A percentile compares a stretch with the other conserved stretches of the same genome.
Conservation (phyloP, 139 green algal species). For the Coelastrella sp. region DNA sequence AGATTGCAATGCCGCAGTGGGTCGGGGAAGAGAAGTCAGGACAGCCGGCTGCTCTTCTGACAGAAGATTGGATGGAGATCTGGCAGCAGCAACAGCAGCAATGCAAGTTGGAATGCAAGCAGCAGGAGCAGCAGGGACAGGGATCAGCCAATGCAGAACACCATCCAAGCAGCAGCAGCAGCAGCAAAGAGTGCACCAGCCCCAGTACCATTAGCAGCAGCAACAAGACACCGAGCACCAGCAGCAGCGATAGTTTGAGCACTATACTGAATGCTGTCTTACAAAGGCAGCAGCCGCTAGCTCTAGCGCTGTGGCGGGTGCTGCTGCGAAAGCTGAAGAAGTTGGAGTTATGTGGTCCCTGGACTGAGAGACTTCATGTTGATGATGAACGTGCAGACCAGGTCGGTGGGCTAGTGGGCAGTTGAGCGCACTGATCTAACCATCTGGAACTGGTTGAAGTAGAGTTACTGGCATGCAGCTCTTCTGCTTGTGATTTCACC, state of each 20-base stretch:
- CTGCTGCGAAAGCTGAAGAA: not conserved
- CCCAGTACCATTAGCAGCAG: not conserved
- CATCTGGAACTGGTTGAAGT: too few relatives aligned
- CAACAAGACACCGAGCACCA: not conserved
- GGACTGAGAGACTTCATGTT: not conserved
- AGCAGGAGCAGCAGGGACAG: not conserved
- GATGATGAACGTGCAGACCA: not conserved
- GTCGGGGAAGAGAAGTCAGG: not conserved
- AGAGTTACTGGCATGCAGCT: too few relatives aligned
- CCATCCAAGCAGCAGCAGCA: slow-evolving; percentile 1
- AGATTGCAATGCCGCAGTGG: not conserved
- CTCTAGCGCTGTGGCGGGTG: not conserved
- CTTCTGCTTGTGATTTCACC: too few relatives aligned
- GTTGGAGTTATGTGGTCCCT: not conserved
- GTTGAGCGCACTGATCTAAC: too few relatives aligned
- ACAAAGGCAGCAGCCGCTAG: not conserved
- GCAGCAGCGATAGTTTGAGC: slow-evolving; percentile 6
- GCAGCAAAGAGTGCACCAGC: not conserved
- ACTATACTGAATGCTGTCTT: not conserved
- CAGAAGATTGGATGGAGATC: not conserved
- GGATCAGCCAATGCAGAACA: not conserved
- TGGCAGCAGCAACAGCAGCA: slow-evolving; percentile 6
- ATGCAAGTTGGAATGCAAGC: not conserved
- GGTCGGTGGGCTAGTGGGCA: not conserved
- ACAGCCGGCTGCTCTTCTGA: not conserved